Base-by-base conservation (phyloP, 139 green algal genomes). In the Chlorella sp. region DNA sequence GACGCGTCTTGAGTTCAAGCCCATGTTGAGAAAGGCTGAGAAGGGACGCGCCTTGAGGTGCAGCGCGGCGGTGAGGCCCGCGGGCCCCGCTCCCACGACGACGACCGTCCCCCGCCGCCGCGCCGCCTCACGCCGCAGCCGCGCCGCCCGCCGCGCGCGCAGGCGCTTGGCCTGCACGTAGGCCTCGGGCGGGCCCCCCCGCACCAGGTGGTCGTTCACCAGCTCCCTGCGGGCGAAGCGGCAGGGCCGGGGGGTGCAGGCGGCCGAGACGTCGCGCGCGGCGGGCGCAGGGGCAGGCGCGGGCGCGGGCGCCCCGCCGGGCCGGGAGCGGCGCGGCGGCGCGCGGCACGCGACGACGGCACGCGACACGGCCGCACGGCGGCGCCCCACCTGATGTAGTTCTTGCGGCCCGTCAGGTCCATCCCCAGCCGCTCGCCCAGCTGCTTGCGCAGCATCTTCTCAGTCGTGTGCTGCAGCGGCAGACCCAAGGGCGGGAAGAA, bases 11-110 rank as follows among this genome's bases (percentile, higher is more conserved):
- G n/a, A n/a, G n/a, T n/a, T n/a, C n/a, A n/a, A n/a, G n/a, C n/a
- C n/a, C n/a, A n/a, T n/a, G n/a, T n/a, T n/a, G n/a, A n/a, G n/a
- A n/a, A n/a, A n/a, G n/a, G n/a, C n/a, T n/a, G n/a, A n/a, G n/a
- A n/a, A n/a, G n/a, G n/a, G n/a, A 29, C n/a, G 7, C 12, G 89
- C 88, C 85, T 92, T 74, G 5, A 97, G 77, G 60, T 91, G 75
- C 25, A 73, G 74, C 12, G 93, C 92, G n/a, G 90, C 89, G 27
- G 86, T 83, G 53, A 97, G 83, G 7, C 93, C 93, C 12, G 93
- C 85, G 33, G 92, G 86, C 0, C 93, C 93, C 8, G 87, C 93
- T 3, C 93, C 93, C 25, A 97, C 73, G 2, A 97, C 87, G 14
- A 95, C 73, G 25, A 94, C 91, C 1, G 73, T 65, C 36, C 74